Percentiles rank a stretch among this genome's conserved stretches.
phyloP scores from a whole-genome alignment of 495 filamentous ascomycete species.

The Penicillium dipodomyicola region DNA sequence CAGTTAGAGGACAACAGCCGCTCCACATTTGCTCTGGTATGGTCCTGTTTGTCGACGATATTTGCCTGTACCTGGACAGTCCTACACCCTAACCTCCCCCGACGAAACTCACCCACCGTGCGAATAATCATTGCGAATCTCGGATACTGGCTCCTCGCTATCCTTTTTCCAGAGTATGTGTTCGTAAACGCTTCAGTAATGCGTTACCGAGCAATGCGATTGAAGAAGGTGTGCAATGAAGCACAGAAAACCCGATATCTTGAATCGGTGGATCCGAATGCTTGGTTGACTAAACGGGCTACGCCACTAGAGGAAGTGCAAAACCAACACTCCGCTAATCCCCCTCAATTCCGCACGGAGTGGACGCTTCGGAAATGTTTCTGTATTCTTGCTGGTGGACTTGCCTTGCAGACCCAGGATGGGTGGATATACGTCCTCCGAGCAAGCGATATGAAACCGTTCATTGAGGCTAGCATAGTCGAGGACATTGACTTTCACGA shows the following conservation, averaged over 20 bases:
- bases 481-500: constrained; percentile 4
- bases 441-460: not conserved
- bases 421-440: constrained; percentile 11
- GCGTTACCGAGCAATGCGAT: not conserved
- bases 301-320: not conserved
- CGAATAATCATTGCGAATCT: not conserved
- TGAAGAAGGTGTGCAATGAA: not conserved
- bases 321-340: not conserved
- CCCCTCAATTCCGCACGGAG: not conserved
- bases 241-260: not conserved
- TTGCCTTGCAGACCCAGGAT: constrained; percentile 13
- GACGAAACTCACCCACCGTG: not conserved
- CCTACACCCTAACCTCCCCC: not conserved
- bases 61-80: not conserved
- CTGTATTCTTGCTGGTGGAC: constrained; percentile 8
- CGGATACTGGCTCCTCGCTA: not conserved
- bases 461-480: constrained; percentile 12
- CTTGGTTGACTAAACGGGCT: not conserved
- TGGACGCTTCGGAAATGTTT: constrained; percentile 12
- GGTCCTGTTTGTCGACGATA: not conserved
- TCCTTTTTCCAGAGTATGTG: not conserved
- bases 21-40: not conserved
- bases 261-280: not conserved
- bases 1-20: not conserved
- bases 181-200: not conserved